Evolutionary conservation across 257 asterid species (phyloP).

Genomic region (Rhazya stricta): DNA sequence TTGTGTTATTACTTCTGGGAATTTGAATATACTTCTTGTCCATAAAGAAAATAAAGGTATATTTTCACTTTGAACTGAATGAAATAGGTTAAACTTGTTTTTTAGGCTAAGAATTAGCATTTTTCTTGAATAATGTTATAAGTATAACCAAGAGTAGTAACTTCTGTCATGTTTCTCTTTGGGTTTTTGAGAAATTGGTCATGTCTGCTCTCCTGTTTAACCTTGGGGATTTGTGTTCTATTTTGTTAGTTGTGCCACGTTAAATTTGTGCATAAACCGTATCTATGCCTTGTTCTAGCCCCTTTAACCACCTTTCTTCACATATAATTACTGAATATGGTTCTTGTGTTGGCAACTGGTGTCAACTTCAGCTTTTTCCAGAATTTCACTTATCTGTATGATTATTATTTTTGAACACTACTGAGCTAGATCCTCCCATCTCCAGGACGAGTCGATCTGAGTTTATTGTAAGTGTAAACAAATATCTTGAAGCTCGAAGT

Average conservation of each 20-base stretch:
- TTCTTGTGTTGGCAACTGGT: not conserved
- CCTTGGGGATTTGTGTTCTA: not conserved
- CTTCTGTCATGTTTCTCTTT: not conserved
- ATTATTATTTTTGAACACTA: not conserved
- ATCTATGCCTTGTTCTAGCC: not conserved
- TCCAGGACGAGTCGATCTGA: constrained; percentile 92
- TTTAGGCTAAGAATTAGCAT: not conserved
- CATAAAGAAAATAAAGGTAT: not conserved
- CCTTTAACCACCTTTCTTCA: not conserved
- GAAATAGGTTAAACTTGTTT: not conserved
- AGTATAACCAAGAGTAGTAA: not conserved
- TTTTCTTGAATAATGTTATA: not conserved
- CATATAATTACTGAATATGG: not conserved
- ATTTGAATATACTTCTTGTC: no score
- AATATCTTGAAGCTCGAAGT: constrained; percentile 85
- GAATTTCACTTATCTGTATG: not conserved
- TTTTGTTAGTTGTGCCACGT: not conserved
- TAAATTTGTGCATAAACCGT: not conserved
- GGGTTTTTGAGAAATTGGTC: not conserved
- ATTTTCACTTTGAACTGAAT: not conserved
- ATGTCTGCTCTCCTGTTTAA: not conserved
- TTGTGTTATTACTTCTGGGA: not conserved
- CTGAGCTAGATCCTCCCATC: constrained; percentile 10
- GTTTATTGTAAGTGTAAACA: constrained; percentile 75
- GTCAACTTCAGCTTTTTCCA: not conserved